These are phyloP conservation scores for Fomitopsis pinicola DNA, from an alignment of 1,284 basidiomycete species.

Conservation along the genomic window DNA sequence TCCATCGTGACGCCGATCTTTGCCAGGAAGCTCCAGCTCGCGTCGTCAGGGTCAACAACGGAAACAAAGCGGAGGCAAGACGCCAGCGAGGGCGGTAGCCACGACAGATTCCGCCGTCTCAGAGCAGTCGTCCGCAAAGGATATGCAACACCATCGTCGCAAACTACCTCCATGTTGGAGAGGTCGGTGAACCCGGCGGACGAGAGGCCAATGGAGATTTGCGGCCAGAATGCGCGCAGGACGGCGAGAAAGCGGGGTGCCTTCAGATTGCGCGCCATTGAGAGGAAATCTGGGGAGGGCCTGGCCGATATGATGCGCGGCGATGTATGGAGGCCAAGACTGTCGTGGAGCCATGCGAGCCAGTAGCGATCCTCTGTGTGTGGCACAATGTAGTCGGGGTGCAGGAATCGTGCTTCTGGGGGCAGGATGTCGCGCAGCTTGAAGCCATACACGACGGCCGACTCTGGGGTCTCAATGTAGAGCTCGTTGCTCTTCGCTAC, in stretches of 20 bases:
- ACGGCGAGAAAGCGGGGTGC: background rate
- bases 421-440: background rate
- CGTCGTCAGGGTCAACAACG: background rate
- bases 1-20: background rate
- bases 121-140: background rate
- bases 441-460: background rate
- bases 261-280: background rate
- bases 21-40: background rate
- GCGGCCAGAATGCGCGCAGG: background rate
- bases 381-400: background rate
- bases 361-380: background rate
- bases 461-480: background rate
- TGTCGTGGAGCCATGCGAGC: background rate
- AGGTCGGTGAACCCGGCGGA: background rate
- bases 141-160: background rate
- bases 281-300: background rate
- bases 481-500: background rate
- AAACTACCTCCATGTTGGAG: background rate
- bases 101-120: background rate
- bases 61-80: background rate
- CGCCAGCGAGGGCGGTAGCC: background rate
- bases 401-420: background rate
- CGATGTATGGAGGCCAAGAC: background rate
- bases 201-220: background rate
- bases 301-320: background rate